Evolutionary conservation across 106 monocot species (phyloP), one percentile per base, ranked within the genome.

Genomic region (Hemerocallis citrina): DNA sequence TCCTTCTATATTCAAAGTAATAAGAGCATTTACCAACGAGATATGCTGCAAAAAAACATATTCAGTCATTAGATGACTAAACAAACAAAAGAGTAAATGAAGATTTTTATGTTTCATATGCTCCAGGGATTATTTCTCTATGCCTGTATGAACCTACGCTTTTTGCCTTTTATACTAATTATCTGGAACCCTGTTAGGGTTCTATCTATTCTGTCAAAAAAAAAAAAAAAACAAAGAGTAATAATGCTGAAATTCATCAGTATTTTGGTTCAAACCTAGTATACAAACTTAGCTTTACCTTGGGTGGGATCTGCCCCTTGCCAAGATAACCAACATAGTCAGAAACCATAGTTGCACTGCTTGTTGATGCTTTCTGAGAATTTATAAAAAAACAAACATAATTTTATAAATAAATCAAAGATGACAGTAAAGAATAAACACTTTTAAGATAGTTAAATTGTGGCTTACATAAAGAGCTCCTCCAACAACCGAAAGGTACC

Each of bases 401-500:
- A 48, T 25, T 52, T 34, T 34, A 57, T 9, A 54, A 49, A 31
- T 30, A 30, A 16, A 31, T 31, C 29, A 28, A 1, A 28, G 51
- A 12, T 51, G 30, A 23, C 9, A 59, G 59, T 3, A 59, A 59
- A 39, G 39, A 8, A 40, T 24, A 38, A 24, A 4, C 37, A 50
- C 9, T 42, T 49, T 35, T 30, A 34, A 70, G 21, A 31, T 48
- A 32, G 17, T 52, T 52, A 7, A 42, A 52, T 46, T 63, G 58
- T 14, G 61, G 16, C 82, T 72, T 82, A 98, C 96, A 82, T 91
- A 92, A 49, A 98, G 85, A 67, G 91, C 91, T 62, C 96, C 96
- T 79, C 91, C 96, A 55, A 98, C 96, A 66, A 98, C 96, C 23
- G 96, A 98, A 39, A 98, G 76, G 64, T 92, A 91, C 96, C 96